These are phyloP conservation scores for Senecio squalidus DNA, from an alignment of 140 eudicot species.

Conservation along the genomic window DNA sequence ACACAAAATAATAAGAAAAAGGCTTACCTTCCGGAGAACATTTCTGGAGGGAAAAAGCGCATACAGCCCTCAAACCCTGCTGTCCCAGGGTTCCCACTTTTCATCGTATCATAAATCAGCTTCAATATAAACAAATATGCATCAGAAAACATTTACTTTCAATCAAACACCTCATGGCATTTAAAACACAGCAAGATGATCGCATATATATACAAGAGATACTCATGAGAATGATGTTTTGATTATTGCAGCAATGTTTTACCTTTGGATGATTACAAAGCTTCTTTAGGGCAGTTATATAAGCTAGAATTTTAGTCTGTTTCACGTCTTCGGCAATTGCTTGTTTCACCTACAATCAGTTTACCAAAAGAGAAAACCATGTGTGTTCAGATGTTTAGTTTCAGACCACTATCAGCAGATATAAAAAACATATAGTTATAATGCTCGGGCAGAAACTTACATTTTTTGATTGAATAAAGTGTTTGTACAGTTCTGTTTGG, in stretches of 20 bases:
- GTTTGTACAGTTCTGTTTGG: slow-evolving; percentile 69
- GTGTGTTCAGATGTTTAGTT: neutral
- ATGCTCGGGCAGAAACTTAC: slow-evolving; percentile 29
- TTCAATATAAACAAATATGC: slow-evolving; percentile 22
- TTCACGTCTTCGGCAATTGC: slow-evolving; percentile 72
- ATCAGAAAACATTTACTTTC: slow-evolving; percentile 13
- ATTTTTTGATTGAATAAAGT: slow-evolving; percentile 90
- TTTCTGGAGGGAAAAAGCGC: slow-evolving; percentile 87
- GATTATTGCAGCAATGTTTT: slow-evolving; percentile 6
- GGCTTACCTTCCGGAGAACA: slow-evolving; percentile 89
- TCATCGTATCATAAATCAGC: slow-evolving; percentile 94
- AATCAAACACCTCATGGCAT: slow-evolving; percentile 7
- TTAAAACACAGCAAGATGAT: neutral
- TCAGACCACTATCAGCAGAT: slow-evolving; percentile 6
- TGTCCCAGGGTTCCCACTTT: slow-evolving; percentile 81
- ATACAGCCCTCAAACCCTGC: slow-evolving; percentile 86
- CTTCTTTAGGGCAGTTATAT: slow-evolving; percentile 92
- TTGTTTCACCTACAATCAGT: slow-evolving; percentile 59
- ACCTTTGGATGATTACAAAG: slow-evolving; percentile 99
- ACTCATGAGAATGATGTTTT: neutral
- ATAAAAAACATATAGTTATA: slow-evolving; percentile 2
- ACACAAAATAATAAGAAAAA: neutral
- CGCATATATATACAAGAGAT: neutral
- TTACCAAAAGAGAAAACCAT: neutral
- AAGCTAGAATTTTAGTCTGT: slow-evolving; percentile 77